Evolutionary conservation across 164 flowering plant species (phyloP).

Genomic region (Kingdonia uniflora): DNA sequence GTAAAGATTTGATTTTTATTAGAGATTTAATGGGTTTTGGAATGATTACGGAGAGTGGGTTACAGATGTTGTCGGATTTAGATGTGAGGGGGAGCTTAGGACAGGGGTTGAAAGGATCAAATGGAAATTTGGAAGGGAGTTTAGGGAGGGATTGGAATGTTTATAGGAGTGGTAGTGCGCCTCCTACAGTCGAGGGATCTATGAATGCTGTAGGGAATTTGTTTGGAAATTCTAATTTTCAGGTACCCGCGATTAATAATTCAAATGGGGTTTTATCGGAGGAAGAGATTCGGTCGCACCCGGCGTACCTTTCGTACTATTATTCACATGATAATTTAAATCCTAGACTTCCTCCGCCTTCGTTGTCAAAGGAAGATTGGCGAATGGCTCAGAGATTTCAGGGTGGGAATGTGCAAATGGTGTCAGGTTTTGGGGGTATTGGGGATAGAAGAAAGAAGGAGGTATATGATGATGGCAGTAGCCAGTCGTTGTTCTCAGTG

Average conservation of each 20-base stretch:
- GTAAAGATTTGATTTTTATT: too few species aligned
- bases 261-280: too few species aligned
- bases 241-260: too few species aligned
- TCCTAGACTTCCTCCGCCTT: slow-evolving; percentile 78
- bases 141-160: slow-evolving; percentile 48
- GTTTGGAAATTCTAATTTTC: too few species aligned
- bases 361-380: slow-evolving; percentile 83
- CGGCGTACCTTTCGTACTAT: slow-evolving; percentile 69
- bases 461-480: slow-evolving; percentile 19
- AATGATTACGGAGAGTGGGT: slow-evolving; percentile 35
- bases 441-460: slow-evolving; percentile 43
- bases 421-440: slow-evolving; percentile 23
- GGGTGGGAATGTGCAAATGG: slow-evolving; percentile 34
- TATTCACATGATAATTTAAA: slow-evolving; percentile 63
- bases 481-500: slow-evolving; percentile 49
- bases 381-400: slow-evolving; percentile 66
- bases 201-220: too few species aligned
- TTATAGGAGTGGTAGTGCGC: slow-evolving; percentile 81
- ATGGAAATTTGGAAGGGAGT: slow-evolving; percentile 32
- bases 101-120: slow-evolving; percentile 18
- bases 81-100: too few species aligned
- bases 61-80: slow-evolving; percentile 27
- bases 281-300: slow-evolving; percentile 67
- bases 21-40: too few species aligned
- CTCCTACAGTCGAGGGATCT: too few species aligned